Conservation (phyloP, 2,329 filamentous ascomycete species). For the Akanthomyces dipterigenus region DNA sequence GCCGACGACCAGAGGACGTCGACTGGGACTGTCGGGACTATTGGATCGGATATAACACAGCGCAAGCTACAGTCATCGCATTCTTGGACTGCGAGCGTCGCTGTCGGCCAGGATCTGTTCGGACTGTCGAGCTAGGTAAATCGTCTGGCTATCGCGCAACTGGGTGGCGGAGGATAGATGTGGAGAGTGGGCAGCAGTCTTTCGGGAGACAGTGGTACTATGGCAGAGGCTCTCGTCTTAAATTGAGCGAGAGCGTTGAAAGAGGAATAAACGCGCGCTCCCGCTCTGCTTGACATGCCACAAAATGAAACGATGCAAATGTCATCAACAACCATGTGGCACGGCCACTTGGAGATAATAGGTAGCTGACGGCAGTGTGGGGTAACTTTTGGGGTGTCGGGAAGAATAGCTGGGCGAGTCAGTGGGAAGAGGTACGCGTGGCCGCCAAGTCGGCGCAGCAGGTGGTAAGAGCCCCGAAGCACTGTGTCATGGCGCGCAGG, state of each 20-base stretch:
- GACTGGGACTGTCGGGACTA: slow-evolving; percentile 1
- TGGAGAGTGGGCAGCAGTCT: background rate
- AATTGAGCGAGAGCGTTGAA: background rate
- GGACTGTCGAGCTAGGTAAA: background rate
- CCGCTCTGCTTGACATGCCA: background rate
- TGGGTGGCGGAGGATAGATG: background rate
- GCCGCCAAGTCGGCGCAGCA: background rate
- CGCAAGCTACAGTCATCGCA: background rate
- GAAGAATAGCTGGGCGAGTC: background rate
- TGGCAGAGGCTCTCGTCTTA: background rate
- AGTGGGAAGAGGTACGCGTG: slow-evolving; percentile 2
- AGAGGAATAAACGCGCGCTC: background rate
- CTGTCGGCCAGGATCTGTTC: background rate
- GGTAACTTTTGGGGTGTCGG: background rate
- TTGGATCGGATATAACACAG: background rate
- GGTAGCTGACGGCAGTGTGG: slow-evolving; percentile 8
- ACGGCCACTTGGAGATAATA: slow-evolving; percentile 8
- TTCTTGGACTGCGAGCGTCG: background rate
- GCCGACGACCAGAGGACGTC: slow-evolving; percentile 14
- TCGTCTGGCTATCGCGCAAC: background rate
- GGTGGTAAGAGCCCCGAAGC: background rate
- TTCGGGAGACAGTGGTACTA: background rate
- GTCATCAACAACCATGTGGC: slow-evolving; percentile 5
- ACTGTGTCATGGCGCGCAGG: too few species aligned
- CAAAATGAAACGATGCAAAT: background rate